A percentile compares a stretch with the other conserved stretches of the same genome.
phyloP scores from a whole-genome alignment of 2,329 filamentous ascomycete species.

The Calonectria crousiana region DNA sequence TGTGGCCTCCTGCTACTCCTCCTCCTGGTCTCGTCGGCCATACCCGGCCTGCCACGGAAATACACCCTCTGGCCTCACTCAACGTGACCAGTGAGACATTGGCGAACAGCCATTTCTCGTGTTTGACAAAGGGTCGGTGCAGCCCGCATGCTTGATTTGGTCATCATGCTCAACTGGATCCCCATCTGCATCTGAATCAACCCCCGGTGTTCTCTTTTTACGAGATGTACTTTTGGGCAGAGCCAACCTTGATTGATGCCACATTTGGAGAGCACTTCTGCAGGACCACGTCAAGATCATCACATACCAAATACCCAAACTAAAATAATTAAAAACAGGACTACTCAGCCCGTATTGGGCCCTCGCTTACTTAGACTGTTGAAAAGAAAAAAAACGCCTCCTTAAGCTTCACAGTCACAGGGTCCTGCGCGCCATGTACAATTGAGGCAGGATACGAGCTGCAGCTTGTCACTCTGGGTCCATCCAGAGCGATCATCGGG shows the following conservation, averaged over 20 bases:
- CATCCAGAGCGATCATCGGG: conserved; percentile 26
- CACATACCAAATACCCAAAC: background rate
- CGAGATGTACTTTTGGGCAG: background rate
- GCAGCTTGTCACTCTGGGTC: background rate
- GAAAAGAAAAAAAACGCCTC: conserved; percentile 3
- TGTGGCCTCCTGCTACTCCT: background rate
- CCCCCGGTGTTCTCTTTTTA: background rate
- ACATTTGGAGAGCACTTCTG: conserved; percentile 26
- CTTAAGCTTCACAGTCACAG: background rate
- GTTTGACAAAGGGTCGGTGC: background rate
- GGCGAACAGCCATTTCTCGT: background rate
- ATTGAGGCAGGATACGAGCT: conserved; percentile 4
- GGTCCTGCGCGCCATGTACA: background rate
- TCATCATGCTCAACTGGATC: background rate
- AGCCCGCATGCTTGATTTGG: background rate
- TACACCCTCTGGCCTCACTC: background rate
- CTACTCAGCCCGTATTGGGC: background rate
- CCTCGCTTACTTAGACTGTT: conserved; percentile 4
- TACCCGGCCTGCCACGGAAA: background rate
- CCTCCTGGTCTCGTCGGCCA: background rate
- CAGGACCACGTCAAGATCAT: conserved; percentile 35
- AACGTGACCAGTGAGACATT: background rate
- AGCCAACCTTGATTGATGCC: background rate
- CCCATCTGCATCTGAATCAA: background rate
- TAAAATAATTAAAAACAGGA: background rate